These are phyloP conservation scores for Amorphotheca resinae DNA, from an alignment of 495 filamentous ascomycete genomes.

Conservation along the genomic window DNA sequence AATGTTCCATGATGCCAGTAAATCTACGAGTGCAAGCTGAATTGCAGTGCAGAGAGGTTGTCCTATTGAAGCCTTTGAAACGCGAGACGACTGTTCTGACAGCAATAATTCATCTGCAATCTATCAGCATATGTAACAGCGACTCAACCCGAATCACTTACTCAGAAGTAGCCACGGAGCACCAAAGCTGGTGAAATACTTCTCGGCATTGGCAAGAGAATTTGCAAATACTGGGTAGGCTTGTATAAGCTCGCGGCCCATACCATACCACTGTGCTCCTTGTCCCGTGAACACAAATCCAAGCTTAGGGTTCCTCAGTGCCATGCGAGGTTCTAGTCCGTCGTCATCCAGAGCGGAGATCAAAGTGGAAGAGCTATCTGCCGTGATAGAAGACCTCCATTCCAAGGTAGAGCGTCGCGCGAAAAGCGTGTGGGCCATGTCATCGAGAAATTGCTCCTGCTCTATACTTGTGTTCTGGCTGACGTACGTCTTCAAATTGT, in stretches of 20 bases:
- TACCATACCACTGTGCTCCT: slow-evolving; percentile 38
- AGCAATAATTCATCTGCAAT: background rate
- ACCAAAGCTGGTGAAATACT: slow-evolving; percentile 26
- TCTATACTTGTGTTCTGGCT: background rate
- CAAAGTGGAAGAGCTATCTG: background rate
- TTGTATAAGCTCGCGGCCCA: slow-evolving; percentile 29
- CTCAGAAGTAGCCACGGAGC: slow-evolving; percentile 23
- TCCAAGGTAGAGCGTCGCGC: background rate
- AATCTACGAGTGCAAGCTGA: slow-evolving; percentile 40
- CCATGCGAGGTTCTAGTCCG: background rate
- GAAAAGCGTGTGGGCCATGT: background rate
- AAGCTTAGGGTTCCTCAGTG: background rate
- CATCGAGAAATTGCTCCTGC: background rate
- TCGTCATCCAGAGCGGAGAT: background rate
- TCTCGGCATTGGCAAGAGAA: slow-evolving; percentile 21
- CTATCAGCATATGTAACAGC: background rate
- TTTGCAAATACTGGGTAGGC: background rate
- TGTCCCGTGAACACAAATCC: slow-evolving; percentile 19
- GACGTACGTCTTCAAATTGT: background rate
- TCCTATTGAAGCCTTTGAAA: slow-evolving; percentile 29
- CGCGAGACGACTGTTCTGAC: background rate
- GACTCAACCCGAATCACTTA: background rate
- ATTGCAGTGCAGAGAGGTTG: slow-evolving; percentile 41
- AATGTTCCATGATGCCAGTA: slow-evolving; percentile 43
- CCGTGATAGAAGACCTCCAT: background rate